Percentiles rank a stretch among this genome's conserved stretches.
Conservation (phyloP, 106 monocot genomes). For the Alisma plantagoaquatica region DNA sequence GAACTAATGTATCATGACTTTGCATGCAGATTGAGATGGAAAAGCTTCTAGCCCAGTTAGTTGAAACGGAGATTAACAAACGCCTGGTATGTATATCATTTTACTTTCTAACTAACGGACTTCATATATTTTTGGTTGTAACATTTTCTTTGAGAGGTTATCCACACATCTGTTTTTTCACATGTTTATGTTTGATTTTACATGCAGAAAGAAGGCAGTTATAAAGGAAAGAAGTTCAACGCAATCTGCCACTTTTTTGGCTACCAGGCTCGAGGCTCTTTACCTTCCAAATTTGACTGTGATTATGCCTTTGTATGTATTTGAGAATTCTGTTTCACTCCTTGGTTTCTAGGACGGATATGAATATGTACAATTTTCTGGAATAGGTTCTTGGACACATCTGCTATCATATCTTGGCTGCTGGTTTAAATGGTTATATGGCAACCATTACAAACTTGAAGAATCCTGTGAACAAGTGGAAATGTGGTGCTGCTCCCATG, state of each 20-base stretch:
- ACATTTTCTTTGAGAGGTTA: too few species aligned
- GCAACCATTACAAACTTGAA: constrained; percentile 79
- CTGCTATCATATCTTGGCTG: constrained; percentile 78
- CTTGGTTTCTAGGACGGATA: too few species aligned
- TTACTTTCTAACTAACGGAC: too few species aligned
- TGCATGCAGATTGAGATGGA: constrained; percentile 71
- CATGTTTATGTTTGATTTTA: not conserved
- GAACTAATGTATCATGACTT: not conserved
- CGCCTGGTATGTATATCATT: constrained; percentile 51
- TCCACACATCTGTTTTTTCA: not conserved
- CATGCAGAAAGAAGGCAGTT: constrained; percentile 74
- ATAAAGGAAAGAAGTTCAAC: constrained; percentile 95
- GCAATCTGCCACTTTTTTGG: constrained; percentile 94
- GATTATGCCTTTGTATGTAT: constrained; percentile 81
- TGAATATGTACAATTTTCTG: not conserved
- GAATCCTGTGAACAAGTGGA: constrained; percentile 76
- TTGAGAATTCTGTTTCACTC: too few species aligned
- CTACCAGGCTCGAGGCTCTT: constrained; percentile 86
- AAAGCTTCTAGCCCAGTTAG: constrained; percentile 81
- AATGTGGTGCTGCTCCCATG: constrained; percentile 83
- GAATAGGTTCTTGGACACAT: constrained; percentile 71
- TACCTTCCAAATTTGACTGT: constrained; percentile 93
- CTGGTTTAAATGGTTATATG: constrained; percentile 89
- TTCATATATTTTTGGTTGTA: not conserved
- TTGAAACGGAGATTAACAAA: constrained; percentile 83